Conservation (phyloP, 805 yeast species). For the Yarrowia osloensis region DNA sequence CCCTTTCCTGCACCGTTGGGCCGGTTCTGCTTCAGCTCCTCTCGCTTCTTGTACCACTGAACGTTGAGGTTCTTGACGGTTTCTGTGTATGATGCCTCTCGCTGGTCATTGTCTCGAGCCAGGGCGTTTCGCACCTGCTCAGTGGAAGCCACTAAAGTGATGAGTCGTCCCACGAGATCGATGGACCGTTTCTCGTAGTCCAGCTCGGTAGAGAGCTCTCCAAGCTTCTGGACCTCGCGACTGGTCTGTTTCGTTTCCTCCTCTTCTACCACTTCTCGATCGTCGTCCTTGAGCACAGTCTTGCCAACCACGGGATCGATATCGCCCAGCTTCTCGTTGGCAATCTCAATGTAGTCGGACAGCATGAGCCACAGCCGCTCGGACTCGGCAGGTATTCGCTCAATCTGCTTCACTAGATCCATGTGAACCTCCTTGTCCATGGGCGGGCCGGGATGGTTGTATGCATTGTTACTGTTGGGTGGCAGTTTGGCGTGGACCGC, state of each 20-base stretch:
- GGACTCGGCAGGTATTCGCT: constrained; percentile 41
- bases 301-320: constrained; percentile 21
- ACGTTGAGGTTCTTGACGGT: constrained; percentile 24
- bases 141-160: constrained; percentile 19
- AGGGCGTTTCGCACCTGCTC: constrained; percentile 22
- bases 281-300: not conserved
- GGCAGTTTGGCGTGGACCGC: constrained; percentile 21
- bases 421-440: constrained; percentile 36
- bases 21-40: constrained; percentile 27
- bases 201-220: constrained; percentile 13
- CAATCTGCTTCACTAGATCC: constrained; percentile 40
- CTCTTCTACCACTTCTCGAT: not conserved
- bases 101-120: constrained; percentile 26
- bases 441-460: constrained; percentile 42
- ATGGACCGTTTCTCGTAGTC: constrained; percentile 23
- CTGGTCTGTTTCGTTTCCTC: constrained; percentile 1
- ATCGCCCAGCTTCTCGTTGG: constrained; percentile 14
- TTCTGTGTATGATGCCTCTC: constrained; percentile 19
- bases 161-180: constrained; percentile 14
- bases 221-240: constrained; percentile 16
- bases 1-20: constrained; percentile 30
- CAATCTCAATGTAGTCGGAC: constrained; percentile 34
- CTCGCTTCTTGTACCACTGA: constrained; percentile 29
- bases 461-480: constrained; percentile 13
- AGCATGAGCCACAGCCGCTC: constrained; percentile 42